Evolutionary conservation across 2,329 filamentous ascomycete species (phyloP), one percentile per base, ranked within the genome.

Genomic region (Alternaria gansuensis): DNA sequence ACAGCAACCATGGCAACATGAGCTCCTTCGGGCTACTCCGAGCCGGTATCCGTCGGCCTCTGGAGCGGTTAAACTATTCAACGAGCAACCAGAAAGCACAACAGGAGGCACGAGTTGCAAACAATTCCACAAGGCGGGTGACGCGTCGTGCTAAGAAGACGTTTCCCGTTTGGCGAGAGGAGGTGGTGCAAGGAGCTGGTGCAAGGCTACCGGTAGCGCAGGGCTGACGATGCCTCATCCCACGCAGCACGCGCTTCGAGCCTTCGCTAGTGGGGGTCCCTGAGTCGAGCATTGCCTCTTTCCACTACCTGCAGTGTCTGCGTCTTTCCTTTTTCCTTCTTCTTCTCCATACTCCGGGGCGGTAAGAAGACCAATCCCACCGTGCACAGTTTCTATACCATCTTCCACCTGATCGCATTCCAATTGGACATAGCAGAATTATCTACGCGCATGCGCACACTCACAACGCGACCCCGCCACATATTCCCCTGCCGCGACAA

Each of bases 241-340:
- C 64, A 51, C 59, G 49, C 44, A 52, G 57, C 64, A 51, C 59
- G 49, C 44, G 54, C 39, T 11, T 28, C 44, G 24, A 31, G 31
- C 24, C 24, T 54, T 64, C 57, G 58, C 63, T 63, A 46, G 61
- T 64, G 65, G 65, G 66, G 65, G 59, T 57, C 56, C 58, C 58
- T 66, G 61, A 63, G 64, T 66, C 65, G 63, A 63, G 51, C 55
- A 63, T 69, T 69, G 61, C 55, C 41, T 49, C 28, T 13, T 51
- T 53, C 29, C 29, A 21, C 26, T 24, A 33, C 61, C 52, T 44
- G 54, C 37, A n/a, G 13, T n/a, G n/a, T 50, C 24, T 44, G 51
- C 31, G 44, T 39, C 54, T 56, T 28, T 21, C 14, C 4, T 31
- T 0, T 41, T 21, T 14, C 17, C 51, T 49, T 34, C 17, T 2